Evolutionary conservation across 2,329 filamentous ascomycete genomes (phyloP).

Genomic region (Beauveria rudraprayagi): DNA sequence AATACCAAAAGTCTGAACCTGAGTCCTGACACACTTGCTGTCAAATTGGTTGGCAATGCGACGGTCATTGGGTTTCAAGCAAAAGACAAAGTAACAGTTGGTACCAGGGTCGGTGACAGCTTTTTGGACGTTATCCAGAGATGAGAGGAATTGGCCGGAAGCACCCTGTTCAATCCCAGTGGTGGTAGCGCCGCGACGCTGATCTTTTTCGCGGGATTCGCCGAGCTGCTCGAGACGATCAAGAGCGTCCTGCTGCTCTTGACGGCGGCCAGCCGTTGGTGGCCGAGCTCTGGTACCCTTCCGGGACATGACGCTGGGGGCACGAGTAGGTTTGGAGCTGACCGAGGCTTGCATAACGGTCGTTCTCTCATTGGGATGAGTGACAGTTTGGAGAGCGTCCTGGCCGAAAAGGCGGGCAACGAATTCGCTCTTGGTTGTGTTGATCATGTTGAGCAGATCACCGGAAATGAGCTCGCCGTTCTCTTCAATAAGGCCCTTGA

Average conservation of each 20-base stretch:
- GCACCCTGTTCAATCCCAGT: conserved; percentile 65
- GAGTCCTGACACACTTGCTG: conserved; percentile 92
- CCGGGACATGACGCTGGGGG: conserved; percentile 83
- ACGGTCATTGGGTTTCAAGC: conserved; percentile 92
- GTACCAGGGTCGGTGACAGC: conserved; percentile 74
- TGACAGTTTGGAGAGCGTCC: conserved; percentile 82
- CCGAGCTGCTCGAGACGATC: conserved; percentile 42
- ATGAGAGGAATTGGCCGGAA: conserved; percentile 82
- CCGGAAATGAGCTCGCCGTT: conserved; percentile 95
- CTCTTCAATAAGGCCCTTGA: conserved; percentile 82
- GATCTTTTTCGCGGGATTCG: conserved; percentile 37
- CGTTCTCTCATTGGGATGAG: conserved; percentile 83
- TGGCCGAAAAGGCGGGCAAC: conserved; percentile 90
- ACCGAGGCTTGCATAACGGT: conserved; percentile 95
- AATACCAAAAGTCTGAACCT: conserved; percentile 92
- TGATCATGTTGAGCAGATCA: conserved; percentile 90
- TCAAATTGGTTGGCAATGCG: conserved; percentile 98
- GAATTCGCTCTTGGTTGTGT: conserved; percentile 80
- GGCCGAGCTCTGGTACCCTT: conserved; percentile 46
- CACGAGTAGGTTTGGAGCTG: conserved; percentile 87
- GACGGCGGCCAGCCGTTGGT: conserved; percentile 26
- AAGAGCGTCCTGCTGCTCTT: conserved; percentile 33
- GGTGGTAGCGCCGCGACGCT: conserved; percentile 31
- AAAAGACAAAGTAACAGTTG: conserved; percentile 95
- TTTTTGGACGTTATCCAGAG: conserved; percentile 84